phyloP scores from a whole-genome alignment of 2,329 filamentous ascomycete genomes.

The Stylonectria norvegica region DNA sequence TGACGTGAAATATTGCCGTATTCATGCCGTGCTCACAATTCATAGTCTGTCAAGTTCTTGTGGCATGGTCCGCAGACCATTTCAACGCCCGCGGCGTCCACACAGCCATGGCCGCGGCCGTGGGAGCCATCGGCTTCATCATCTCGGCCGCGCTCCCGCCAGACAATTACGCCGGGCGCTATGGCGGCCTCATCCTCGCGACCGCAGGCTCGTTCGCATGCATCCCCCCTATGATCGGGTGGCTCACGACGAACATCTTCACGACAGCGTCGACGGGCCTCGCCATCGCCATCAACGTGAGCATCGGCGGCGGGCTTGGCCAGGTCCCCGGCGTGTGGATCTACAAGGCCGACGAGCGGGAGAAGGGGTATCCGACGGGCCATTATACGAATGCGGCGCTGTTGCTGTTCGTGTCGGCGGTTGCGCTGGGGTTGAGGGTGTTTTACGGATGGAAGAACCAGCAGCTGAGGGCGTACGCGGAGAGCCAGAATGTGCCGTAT shows the following conservation, averaged over 20 bases:
- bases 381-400: constrained; percentile 65
- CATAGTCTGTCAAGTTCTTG: constrained; percentile 38
- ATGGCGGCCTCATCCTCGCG: constrained; percentile 67
- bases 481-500: constrained; percentile 30
- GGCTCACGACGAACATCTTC: constrained; percentile 65
- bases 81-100: constrained; percentile 53
- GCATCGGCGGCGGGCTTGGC: constrained; percentile 61
- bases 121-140: constrained; percentile 52
- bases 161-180: constrained; percentile 57
- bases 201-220: constrained; percentile 64
- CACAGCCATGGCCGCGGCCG: constrained; percentile 39
- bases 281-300: constrained; percentile 68
- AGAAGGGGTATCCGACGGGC: constrained; percentile 63
- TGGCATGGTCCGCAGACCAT: constrained; percentile 60
- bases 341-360: constrained; percentile 61
- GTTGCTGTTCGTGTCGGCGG: constrained; percentile 55
- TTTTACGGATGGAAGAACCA: constrained; percentile 53
- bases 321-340: constrained; percentile 74
- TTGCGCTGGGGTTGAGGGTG: constrained; percentile 50
- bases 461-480: constrained; percentile 30
- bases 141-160: constrained; percentile 61
- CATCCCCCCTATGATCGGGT: constrained; percentile 68
- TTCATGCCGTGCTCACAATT: neutral
- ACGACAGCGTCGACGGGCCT: constrained; percentile 63
- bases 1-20: neutral